Evolutionary conservation across 345 rosid species (phyloP), one percentile per base, ranked within the genome.

Genomic region (Boechera divaricarpa): DNA sequence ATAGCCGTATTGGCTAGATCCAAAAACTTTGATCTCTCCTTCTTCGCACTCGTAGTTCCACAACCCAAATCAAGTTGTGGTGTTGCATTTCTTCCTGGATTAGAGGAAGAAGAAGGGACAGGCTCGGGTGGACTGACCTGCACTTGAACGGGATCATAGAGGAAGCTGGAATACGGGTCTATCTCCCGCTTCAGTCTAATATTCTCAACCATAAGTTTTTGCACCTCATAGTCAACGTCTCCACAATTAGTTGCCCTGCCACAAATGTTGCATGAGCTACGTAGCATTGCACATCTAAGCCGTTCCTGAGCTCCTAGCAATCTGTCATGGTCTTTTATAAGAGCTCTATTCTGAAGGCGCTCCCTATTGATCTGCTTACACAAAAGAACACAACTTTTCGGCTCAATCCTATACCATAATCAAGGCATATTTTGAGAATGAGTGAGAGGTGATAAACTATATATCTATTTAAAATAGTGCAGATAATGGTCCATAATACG

Each of bases 1-100:
- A 87, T 82, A 6, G 96, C 89, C 9, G 58, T 66, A 53, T 71
- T 10, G 8, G 88, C 96, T 42, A 84, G 75, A 12, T 80, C 83
- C 9, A 88, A 7, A 18, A 74, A 49, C 79, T 76, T 38, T 16
- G 45, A 0, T 2, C 0, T 10, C 12, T 28, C 7, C 39, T 24
- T 10, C 45, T 21, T 7, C 10, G 41, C 6, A 67, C 63, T 49
- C 2, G 33, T 8, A 28, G 63, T 67, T 18, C 77, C 81, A 52
- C 63, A 80, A 13, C 24, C 56, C 38, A 58, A 74, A 15, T 73
- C 83, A 62, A 53, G 38, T 26, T 72, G 80, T 33, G 8, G n/a
- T 45, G 13, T 4, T 45, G 56, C 47, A 45, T 41, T 36, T 54
- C 18, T 41, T 69, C 8, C 33, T 44, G n/a, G 67, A n/a, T 44